Conservation (phyloP, 2,329 filamentous ascomycete species). For the Epichloe bromicola region DNA sequence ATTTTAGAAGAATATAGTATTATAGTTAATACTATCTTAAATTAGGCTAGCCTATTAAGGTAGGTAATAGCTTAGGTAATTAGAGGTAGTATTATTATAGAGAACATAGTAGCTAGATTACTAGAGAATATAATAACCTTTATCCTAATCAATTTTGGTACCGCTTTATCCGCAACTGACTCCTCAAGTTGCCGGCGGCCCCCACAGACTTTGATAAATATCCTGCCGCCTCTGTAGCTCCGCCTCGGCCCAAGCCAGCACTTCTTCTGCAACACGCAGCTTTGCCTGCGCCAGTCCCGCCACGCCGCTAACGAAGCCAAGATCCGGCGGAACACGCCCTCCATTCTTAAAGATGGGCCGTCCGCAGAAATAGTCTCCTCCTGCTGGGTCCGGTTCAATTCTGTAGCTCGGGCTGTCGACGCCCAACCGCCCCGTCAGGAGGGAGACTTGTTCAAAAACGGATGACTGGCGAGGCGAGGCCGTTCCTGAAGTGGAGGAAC, state of each 20-base stretch:
- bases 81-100: too few species aligned
- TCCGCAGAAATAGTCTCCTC: conserved; percentile 22
- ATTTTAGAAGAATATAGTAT: too few species aligned
- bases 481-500: not conserved
- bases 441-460: conserved; percentile 16
- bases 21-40: too few species aligned
- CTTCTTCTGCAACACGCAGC: conserved; percentile 25
- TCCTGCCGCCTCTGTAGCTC: conserved; percentile 9
- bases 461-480: not conserved
- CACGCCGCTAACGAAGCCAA: conserved; percentile 22
- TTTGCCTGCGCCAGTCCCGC: conserved; percentile 22
- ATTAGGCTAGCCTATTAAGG: too few species aligned
- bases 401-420: conserved; percentile 22
- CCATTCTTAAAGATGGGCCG: conserved; percentile 20
- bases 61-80: too few species aligned
- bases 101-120: too few species aligned
- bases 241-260: conserved; percentile 24
- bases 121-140: too few species aligned
- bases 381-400: conserved; percentile 11
- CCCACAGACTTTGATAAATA: conserved; percentile 2
- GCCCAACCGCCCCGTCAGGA: conserved; percentile 21
- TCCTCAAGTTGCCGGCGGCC: not conserved
- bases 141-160: too few species aligned
- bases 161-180: too few species aligned
- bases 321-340: conserved; percentile 15